Evolutionary conservation across 2,329 filamentous ascomycete genomes (phyloP), one percentile per base, ranked within the genome.

Genomic region (Dactylellina leptospora): DNA sequence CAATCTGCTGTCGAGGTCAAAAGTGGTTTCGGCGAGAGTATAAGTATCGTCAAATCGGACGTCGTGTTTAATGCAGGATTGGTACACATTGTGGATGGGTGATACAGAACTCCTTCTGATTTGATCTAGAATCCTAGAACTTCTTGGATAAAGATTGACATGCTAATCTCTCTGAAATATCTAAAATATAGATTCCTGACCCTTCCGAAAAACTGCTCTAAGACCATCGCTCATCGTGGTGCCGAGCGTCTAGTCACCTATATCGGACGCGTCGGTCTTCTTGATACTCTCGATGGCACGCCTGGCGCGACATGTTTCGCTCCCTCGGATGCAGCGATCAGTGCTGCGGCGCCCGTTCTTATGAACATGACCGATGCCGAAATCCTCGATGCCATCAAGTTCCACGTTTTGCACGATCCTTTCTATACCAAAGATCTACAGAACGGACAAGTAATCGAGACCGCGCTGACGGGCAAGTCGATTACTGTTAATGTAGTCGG

Each of bases 241-340:
- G 68, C 68, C 4, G 68, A 59, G 30, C 53, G 45, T 25, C 50
- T 72, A 28, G 68, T 72, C 3, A 36, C 20, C 22, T 72, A 64
- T 11, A 72, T 72, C 28, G 40, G 33, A 9, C 68, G 59, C 9
- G 59, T 72, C 22, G 53, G 45, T 22, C 68, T 72, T n/a, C 53
- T 72, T 8, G 53, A 72, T 40, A 50, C 53, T 5, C 68, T 72
- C 23, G 68, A 72, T 42, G 55, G 59, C n/a, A 64, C 47, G 27
- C 68, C 68, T 6, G 68, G 68, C 16, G 68, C 68, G 18, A 72
- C 68, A 16, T 72, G 68, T 36, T 72, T 72, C 33, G 68, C 68
- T 4, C 68, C 68, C 3, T 54, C 68, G 1, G 68, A 72, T 44
- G 59, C 36, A 1, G 68, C 68, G 20, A 64, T 72, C 10, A 53